Evolutionary conservation across 768 basidiomycete genomes (phyloP).

Genomic region (Calocera cornea): DNA sequence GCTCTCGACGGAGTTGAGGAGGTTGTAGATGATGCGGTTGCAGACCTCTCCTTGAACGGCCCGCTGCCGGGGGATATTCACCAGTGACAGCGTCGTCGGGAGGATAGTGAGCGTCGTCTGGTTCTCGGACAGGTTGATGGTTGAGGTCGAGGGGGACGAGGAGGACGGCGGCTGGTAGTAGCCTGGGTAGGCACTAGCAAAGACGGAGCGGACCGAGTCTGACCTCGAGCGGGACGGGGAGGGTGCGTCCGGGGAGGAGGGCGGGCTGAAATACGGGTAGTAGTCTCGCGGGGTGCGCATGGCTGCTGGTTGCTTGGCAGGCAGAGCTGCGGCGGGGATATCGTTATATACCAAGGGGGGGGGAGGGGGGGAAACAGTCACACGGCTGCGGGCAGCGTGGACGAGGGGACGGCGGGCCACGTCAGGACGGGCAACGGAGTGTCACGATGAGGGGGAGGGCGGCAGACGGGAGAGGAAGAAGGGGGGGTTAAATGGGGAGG

Average conservation of each 20-base stretch:
- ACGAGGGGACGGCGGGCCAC: neutral
- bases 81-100: slow-evolving; percentile 55
- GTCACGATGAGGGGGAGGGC: slow-evolving; percentile 13
- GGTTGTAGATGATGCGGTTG: slow-evolving; percentile 51
- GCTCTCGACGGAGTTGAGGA: slow-evolving; percentile 40
- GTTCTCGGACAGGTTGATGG: neutral
- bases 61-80: slow-evolving; percentile 61
- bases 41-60: slow-evolving; percentile 36
- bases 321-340: neutral
- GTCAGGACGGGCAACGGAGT: neutral
- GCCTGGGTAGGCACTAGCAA: neutral
- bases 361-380: slow-evolving; percentile 9
- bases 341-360: neutral
- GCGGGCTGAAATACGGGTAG: neutral
- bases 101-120: slow-evolving; percentile 50
- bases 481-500: slow-evolving; percentile 26
- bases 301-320: neutral
- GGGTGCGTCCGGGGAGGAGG: neutral
- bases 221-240: neutral
- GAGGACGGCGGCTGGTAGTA: neutral
- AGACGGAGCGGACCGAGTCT: neutral
- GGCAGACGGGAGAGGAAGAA: slow-evolving; percentile 22
- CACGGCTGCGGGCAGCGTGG: slow-evolving; percentile 15
- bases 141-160: neutral
- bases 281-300: neutral